Base-by-base conservation (phyloP, 305 asterid genomes). In the Fraxinus ornus region DNA sequence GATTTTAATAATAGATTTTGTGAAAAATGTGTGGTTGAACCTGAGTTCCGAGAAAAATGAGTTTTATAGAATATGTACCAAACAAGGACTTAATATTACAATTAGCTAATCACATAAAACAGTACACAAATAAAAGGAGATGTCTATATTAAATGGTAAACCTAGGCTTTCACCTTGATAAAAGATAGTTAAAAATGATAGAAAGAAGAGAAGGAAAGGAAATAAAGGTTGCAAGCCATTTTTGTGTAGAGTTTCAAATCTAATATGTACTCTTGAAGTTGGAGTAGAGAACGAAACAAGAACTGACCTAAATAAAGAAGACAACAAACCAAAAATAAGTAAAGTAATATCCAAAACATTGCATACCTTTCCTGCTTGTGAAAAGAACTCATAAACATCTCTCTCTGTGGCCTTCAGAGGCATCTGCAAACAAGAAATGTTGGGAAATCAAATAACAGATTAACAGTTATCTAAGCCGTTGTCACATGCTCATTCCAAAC, bases 391-490 rank as follows among this genome's bases (percentile, higher is more conserved):
- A 80, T 93, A 95, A 82, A 93, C 98, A 87, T 95, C 98, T 84
- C 99, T 90, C 87, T 95, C 99, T 26, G 95, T 92, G 24, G 99
- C 99, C 91, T 95, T 95, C 88, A 95, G 89, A 57, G 99, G 99
- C 98, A 95, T 95, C 99, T 95, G 90, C 86, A 88, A 79, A 76
- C 49, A 78, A 83, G 47, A 72, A 82, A 78, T 74, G 35, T 74
- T 74, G 78, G 9, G 28, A 75, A 72, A 79, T 41, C 76, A 79
- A 55, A 70, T 22, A 62, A 62, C 71, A 62, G 71, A 32, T 55
- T 62, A 22, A 62, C 71, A 62, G 32, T 62, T 2, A 60, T 60
- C 32, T 7, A 7, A 21, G 32, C 30, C 15, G 3, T 22, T 60
- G 32, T 7, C 71, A 60, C 71, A 21, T 60, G 71, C 30, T 21